A percentile compares a stretch with the other conserved stretches of the same genome.
These are phyloP conservation scores for Colletotrichum sp. DNA, from an alignment of 2,329 filamentous ascomycete genomes.

Conservation along the genomic window DNA sequence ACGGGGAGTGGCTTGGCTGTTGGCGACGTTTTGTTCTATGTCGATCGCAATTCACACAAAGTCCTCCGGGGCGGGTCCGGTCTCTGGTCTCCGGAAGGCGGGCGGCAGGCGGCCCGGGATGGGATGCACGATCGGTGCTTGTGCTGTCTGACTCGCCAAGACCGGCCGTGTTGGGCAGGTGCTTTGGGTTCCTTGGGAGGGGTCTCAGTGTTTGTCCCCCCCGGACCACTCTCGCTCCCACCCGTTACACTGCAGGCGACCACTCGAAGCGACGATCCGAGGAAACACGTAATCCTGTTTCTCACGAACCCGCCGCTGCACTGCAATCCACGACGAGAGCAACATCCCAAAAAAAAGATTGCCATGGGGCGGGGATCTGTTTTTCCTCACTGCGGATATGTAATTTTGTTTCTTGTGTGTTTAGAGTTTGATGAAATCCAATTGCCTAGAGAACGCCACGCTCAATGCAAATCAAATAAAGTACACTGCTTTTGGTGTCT, in stretches of 20 bases:
- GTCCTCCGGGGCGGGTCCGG: not conserved
- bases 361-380: not conserved
- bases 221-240: not conserved
- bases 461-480: constrained; percentile 17
- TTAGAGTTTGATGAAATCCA: constrained; percentile 4
- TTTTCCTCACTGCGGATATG: not conserved
- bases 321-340: not conserved
- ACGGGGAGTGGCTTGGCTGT: not conserved
- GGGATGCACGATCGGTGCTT: not conserved
- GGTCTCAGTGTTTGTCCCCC: not conserved
- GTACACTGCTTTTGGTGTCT: constrained; percentile 13
- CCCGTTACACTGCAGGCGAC: not conserved
- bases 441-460: constrained; percentile 20
- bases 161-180: not conserved
- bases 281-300: not conserved
- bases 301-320: not conserved
- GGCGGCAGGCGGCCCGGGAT: not conserved
- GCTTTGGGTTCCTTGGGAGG: not conserved
- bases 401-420: not conserved
- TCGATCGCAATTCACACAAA: not conserved
- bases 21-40: not conserved
- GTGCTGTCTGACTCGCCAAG: not conserved
- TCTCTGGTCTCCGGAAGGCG: not conserved
- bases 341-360: not conserved
- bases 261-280: not conserved